phyloP scores from a whole-genome alignment of 208 protist genomes.

The Paratrypanosoma confusum region DNA sequence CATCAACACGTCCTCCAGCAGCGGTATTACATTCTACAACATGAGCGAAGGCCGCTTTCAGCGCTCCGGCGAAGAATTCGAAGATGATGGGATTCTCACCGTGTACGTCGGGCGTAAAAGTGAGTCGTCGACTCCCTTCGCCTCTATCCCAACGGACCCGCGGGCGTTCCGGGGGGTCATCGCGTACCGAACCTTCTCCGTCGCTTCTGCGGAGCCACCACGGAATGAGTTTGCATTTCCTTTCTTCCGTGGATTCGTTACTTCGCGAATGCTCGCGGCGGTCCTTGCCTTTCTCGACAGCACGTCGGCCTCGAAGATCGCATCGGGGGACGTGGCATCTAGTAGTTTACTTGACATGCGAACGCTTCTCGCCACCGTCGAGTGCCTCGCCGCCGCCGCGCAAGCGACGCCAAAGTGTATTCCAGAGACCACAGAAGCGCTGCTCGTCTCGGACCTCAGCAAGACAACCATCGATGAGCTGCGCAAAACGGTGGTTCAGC shows the following conservation, averaged over 20 bases:
- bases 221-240: conserved; percentile 51
- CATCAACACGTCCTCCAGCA: conserved; percentile 81
- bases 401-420: too few species aligned
- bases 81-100: conserved; percentile 71
- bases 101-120: conserved; percentile 82
- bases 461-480: too few species aligned
- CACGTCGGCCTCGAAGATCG: too few species aligned
- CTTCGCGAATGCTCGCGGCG: conserved; percentile 80
- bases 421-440: too few species aligned
- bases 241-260: conserved; percentile 56
- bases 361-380: too few species aligned
- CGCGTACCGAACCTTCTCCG: conserved; percentile 54
- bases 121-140: conserved; percentile 67
- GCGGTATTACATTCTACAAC: conserved; percentile 82
- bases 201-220: conserved; percentile 9
- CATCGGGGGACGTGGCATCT: too few species aligned
- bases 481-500: too few species aligned
- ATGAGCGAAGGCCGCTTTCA: conserved; percentile 68
- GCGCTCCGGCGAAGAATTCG: conserved; percentile 70
- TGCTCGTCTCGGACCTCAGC: too few species aligned
- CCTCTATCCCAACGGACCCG: conserved; percentile 53
- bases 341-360: too few species aligned
- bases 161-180: conserved; percentile 74
- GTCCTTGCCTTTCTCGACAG: conserved; percentile 62
- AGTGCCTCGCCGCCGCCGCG: too few species aligned